These are phyloP conservation scores for Epichloe coenophiala DNA, from an alignment of 2,329 filamentous ascomycete genomes.

Conservation along the genomic window DNA sequence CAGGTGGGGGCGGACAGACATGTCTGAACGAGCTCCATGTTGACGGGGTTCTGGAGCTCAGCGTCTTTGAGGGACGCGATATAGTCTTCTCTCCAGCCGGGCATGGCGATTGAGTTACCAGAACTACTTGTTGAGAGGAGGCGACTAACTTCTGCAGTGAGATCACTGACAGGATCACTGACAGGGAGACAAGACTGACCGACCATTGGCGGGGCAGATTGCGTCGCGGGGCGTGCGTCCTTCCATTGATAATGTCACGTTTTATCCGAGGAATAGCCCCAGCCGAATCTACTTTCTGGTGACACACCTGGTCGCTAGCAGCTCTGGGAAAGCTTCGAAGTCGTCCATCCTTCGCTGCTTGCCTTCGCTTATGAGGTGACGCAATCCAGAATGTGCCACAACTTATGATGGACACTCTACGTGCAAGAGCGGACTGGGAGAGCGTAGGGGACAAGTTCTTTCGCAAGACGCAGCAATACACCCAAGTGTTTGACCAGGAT, in stretches of 20 bases:
- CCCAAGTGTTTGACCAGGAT: conserved; percentile 82
- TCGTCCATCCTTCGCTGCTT: background rate
- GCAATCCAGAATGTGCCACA: conserved; percentile 8
- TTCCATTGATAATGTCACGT: background rate
- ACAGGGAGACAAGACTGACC: background rate
- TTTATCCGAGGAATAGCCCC: conserved; percentile 21
- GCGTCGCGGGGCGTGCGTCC: no score
- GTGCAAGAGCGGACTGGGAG: conserved; percentile 84
- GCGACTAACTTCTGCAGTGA: no score
- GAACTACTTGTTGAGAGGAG: background rate
- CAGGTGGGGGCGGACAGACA: conserved; percentile 43
- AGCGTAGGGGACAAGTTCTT: conserved; percentile 88
- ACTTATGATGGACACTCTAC: conserved; percentile 38
- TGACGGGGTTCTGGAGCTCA: conserved; percentile 48
- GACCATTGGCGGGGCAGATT: background rate
- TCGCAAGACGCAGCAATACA: conserved; percentile 87
- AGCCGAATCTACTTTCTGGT: no score
- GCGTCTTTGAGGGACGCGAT: conserved; percentile 61
- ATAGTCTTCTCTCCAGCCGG: conserved; percentile 73
- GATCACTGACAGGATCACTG: background rate
- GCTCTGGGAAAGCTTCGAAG: background rate
- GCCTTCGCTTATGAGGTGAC: background rate
- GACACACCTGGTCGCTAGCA: no score
- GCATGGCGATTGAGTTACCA: conserved; percentile 26
- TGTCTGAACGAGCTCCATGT: conserved; percentile 58